Base-by-base conservation (phyloP, 768 basidiomycete species). In the Neoboletus brunneissimus region DNA sequence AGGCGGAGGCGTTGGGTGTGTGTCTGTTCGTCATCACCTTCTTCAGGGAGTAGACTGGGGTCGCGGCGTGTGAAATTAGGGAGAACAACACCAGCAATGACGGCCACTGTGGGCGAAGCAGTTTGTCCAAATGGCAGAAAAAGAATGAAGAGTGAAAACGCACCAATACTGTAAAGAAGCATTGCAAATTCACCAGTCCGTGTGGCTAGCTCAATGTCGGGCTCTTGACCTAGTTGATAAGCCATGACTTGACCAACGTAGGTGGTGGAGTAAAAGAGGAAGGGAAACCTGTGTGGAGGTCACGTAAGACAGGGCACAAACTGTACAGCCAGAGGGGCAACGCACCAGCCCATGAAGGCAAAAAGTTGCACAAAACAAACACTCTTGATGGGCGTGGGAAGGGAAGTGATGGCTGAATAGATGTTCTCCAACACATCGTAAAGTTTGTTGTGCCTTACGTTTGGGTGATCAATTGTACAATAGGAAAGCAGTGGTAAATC, bases 241-340 rank as follows among this genome's bases (percentile, higher is more conserved):
- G 93, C 93, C 93, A 98, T 94, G 20, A 97, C 78, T 74, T 97
- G 94, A 5, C 93, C 93, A 53, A 98, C 81, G 67, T 95, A 98
- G 1, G 94, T 95, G 10, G 95, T 98, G 16, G 91, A 83, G 64
- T 93, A 94, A 73, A 98, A 97, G 40, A 97, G 77, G 77, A 94
- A 98, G 1, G 95, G 95, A 67, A 98, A 98, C 92, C 89, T 89
- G 43, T 41, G 22, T 45, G 54, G 23, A 43, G 22, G 15, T 53
- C 20, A 10, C 32, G 23, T 67, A 27, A 51, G 22, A 63, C 50
- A 47, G 64, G 41, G 54, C 47, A 32, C 18, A 29, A 11, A 47
- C 41, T 45, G 43, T 42, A 43, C 25, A 42, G 53, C 22, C 37
- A 27, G 18, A 47, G 44, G 43, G 13, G 0, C 12, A 23, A 74